These are phyloP conservation scores for Asclepias syriaca DNA, from an alignment of 257 asterid genomes.

Conservation along the genomic window DNA sequence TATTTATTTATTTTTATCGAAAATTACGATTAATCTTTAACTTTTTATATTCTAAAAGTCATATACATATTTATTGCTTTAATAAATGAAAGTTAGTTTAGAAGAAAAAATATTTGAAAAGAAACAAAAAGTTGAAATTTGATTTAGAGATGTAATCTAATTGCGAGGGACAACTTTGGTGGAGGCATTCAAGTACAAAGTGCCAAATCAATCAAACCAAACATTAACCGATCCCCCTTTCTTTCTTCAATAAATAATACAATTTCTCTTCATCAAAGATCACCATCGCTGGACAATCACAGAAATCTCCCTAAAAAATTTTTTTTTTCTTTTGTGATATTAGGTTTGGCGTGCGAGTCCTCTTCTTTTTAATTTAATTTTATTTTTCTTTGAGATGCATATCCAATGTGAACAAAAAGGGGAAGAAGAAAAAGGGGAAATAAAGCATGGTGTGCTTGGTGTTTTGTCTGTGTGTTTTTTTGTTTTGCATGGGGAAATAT, in stretches of 20 bases:
- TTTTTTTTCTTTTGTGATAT: background rate
- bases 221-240: background rate
- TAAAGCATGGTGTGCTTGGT: background rate
- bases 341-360: background rate
- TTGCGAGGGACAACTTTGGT: background rate
- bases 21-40: too few species aligned
- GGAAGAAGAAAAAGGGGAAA: background rate
- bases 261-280: background rate
- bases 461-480: background rate
- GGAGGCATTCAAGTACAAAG: constrained; percentile 3
- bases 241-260: background rate
- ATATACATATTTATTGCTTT: too few species aligned
- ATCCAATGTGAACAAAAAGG: background rate
- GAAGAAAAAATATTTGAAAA: too few species aligned
- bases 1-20: too few species aligned
- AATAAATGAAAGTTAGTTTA: too few species aligned
- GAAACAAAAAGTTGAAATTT: too few species aligned
- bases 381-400: too few species aligned
- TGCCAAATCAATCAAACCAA: constrained; percentile 4
- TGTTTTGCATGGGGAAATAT: background rate
- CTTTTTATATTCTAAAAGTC: too few species aligned
- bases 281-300: background rate
- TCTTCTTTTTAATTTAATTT: background rate
- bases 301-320: background rate
- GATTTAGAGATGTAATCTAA: background rate